Evolutionary conservation across 164 flowering plant species (phyloP).

Genomic region (Vitis cinerea): DNA sequence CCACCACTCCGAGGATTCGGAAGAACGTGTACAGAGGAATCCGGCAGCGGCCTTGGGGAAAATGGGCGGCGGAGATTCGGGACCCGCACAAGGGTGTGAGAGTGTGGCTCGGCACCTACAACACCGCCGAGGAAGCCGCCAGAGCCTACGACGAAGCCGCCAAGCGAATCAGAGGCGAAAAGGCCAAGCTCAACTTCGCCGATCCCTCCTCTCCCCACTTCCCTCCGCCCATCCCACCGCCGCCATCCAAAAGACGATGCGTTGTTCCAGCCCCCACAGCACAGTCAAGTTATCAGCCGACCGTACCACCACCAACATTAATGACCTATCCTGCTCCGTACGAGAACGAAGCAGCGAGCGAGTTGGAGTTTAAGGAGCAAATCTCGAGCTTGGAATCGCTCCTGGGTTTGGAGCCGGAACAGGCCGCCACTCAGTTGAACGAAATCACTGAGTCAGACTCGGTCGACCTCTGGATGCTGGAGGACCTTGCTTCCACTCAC

Average conservation of each 20-base stretch:
- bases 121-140: conserved; percentile 73
- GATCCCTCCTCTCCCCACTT: not conserved
- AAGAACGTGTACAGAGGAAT: conserved; percentile 73
- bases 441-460: conserved; percentile 14
- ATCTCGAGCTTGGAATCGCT: conserved; percentile 57
- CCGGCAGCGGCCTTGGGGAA: conserved; percentile 71
- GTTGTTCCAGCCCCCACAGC: conserved; percentile 1
- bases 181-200: conserved; percentile 74
- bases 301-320: conserved; percentile 4
- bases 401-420: conserved; percentile 40
- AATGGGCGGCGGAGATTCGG: conserved; percentile 82
- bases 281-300: conserved; percentile 1
- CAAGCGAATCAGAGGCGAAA: conserved; percentile 64
- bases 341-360: not conserved
- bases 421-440: not conserved
- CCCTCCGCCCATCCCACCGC: conserved; percentile 10
- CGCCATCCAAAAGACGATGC: conserved; percentile 30
- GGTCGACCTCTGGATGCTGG: conserved; percentile 40
- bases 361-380: conserved; percentile 33
- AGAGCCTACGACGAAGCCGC: conserved; percentile 73
- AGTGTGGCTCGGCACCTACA: conserved; percentile 78
- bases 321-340: too few relatives aligned
- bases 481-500: conserved; percentile 22
- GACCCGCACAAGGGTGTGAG: conserved; percentile 68
- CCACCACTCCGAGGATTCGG: conserved; percentile 19